Conservation (phyloP, 2,329 filamentous ascomycete genomes). For the Lasiodiplodia citricola region DNA sequence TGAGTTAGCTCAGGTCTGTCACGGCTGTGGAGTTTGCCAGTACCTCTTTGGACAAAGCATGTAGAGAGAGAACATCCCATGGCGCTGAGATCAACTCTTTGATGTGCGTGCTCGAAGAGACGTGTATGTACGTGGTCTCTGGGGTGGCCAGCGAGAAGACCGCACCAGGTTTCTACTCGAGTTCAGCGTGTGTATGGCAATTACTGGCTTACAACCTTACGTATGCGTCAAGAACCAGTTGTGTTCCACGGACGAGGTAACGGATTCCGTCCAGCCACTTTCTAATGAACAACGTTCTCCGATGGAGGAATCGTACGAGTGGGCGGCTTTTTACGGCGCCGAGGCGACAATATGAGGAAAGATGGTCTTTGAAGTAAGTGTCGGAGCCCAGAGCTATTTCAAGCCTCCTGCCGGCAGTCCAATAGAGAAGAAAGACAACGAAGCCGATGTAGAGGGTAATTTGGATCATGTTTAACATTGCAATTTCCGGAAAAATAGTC, state of each 20-base stretch:
- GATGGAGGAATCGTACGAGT: not conserved
- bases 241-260: not conserved
- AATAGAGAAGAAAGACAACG: not conserved
- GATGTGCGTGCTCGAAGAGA: slow-evolving; percentile 7
- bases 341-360: not conserved
- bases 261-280: not conserved
- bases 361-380: not conserved
- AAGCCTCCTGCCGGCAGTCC: not conserved
- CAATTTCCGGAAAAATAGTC: not conserved
- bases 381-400: not conserved
- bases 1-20: not conserved
- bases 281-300: not conserved
- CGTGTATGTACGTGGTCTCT: slow-evolving; percentile 9
- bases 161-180: not conserved
- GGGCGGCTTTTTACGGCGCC: not conserved
- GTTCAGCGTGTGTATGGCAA: not conserved
- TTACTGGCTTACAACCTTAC: not conserved
- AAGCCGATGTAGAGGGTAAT: not conserved
- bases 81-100: slow-evolving; percentile 17
- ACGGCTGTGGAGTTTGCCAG: not conserved
- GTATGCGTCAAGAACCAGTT: not conserved
- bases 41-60: slow-evolving; percentile 26
- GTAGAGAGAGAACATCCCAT: slow-evolving; percentile 11
- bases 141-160: not conserved
- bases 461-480: not conserved